Conservation (phyloP, 2,329 filamentous ascomycete genomes). For the Beauveria pseudobassiana region DNA sequence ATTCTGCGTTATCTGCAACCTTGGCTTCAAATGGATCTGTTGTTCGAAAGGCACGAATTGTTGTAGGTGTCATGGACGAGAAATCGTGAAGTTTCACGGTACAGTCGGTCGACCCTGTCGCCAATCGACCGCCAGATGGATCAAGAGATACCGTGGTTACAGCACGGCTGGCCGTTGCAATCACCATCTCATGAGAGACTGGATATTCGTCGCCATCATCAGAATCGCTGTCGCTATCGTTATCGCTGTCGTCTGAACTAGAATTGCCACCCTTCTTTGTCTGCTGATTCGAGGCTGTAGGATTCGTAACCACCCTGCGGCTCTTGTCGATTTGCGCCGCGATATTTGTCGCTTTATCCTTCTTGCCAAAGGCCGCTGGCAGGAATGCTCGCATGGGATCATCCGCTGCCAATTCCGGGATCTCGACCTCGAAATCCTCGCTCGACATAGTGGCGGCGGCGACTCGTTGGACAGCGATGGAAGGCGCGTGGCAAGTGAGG, state of each 20-base stretch:
- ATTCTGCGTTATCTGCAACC: constrained; percentile 60
- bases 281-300: constrained; percentile 11
- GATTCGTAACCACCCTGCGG: constrained; percentile 44
- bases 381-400: constrained; percentile 71
- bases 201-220: constrained; percentile 85
- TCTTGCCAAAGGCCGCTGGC: constrained; percentile 79
- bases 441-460: constrained; percentile 42
- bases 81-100: constrained; percentile 92
- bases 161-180: constrained; percentile 86
- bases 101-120: constrained; percentile 88
- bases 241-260: constrained; percentile 32
- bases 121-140: constrained; percentile 72
- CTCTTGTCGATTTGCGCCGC: constrained; percentile 74
- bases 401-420: constrained; percentile 47
- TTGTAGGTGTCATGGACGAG: constrained; percentile 89
- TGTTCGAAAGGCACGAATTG: constrained; percentile 85
- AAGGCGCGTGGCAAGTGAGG: not conserved
- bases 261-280: constrained; percentile 34
- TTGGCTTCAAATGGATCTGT: constrained; percentile 81
- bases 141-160: constrained; percentile 82
- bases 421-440: constrained; percentile 51
- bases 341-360: constrained; percentile 64
- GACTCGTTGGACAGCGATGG: not conserved
- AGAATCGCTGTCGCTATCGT: constrained; percentile 46
- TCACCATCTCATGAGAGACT: constrained; percentile 82